phyloP scores from a whole-genome alignment of 257 asterid genomes.

The Misopates orontium region DNA sequence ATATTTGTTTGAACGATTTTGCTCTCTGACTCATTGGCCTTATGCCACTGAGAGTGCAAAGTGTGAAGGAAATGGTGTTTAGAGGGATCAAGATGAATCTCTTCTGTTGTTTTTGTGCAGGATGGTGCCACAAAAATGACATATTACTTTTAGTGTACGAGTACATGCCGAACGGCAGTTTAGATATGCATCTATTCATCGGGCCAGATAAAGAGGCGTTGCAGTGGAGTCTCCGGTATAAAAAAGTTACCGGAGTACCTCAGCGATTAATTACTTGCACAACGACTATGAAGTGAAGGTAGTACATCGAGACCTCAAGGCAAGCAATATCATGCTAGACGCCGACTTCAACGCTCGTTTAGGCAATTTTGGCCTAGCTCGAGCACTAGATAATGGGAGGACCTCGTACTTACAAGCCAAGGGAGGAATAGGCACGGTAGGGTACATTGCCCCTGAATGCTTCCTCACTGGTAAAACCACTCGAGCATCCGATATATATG shows the following conservation, averaged over 20 bases:
- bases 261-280: constrained; percentile 87
- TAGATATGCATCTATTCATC: constrained; percentile 71
- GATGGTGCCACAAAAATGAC: constrained; percentile 94
- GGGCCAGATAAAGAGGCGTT: constrained; percentile 43
- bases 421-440: constrained; percentile 76
- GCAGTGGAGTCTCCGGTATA: constrained; percentile 63
- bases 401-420: constrained; percentile 81
- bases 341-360: constrained; percentile 74
- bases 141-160: constrained; percentile 75
- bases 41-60: neutral
- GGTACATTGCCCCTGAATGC: too few relatives aligned
- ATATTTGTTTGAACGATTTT: too few relatives aligned
- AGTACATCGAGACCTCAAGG: constrained; percentile 81
- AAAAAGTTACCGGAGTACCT: constrained; percentile 72
- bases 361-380: constrained; percentile 93
- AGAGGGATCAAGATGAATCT: too few relatives aligned
- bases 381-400: constrained; percentile 74
- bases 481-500: constrained; percentile 72
- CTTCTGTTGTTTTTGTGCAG: constrained; percentile 41
- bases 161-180: too few relatives aligned
- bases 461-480: constrained; percentile 88
- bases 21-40: too few relatives aligned
- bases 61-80: neutral
- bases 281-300: constrained; percentile 77
- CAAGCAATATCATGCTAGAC: constrained; percentile 95